Evolutionary conservation across 352 stramenopile species (phyloP).

Genomic region (Aphanomyces astaci): DNA sequence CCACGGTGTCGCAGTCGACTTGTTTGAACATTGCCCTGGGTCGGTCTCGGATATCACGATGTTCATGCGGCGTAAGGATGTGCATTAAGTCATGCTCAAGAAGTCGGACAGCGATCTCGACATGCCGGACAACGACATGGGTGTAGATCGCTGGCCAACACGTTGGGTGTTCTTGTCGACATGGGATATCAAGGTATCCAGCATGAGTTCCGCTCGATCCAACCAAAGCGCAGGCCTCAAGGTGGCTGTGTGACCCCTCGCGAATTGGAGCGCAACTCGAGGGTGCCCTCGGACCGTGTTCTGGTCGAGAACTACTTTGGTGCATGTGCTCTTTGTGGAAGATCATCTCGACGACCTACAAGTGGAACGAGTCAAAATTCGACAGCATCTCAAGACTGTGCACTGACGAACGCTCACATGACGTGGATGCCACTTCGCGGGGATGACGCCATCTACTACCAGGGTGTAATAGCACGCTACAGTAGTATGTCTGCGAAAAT

Average conservation of each 20-base stretch:
- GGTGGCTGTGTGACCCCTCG: not conserved
- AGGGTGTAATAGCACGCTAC: too few species aligned
- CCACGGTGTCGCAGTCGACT: too few species aligned
- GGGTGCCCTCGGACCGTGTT: not conserved
- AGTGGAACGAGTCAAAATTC: not conserved
- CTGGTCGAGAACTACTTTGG: conserved; percentile 11
- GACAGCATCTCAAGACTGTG: too few species aligned
- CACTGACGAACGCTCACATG: too few species aligned
- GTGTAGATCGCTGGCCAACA: not conserved
- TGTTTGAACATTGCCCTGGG: too few species aligned
- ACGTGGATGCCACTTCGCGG: too few species aligned
- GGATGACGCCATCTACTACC: too few species aligned
- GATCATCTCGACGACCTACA: not conserved
- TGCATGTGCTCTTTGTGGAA: not conserved
- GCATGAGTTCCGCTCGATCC: not conserved
- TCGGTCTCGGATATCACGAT: too few species aligned
- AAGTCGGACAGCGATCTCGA: not conserved
- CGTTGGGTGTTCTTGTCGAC: conserved; percentile 3
- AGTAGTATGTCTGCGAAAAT: too few species aligned
- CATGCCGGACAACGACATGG: not conserved
- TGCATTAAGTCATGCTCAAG: too few species aligned
- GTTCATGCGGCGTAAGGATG: too few species aligned
- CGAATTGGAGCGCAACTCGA: not conserved
- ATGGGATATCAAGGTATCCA: not conserved
- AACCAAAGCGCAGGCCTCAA: conserved; percentile 4